Evolutionary conservation across 441 rosid species (phyloP), one percentile per base, ranked within the genome.

Genomic region (Gossypium schwendimanii): DNA sequence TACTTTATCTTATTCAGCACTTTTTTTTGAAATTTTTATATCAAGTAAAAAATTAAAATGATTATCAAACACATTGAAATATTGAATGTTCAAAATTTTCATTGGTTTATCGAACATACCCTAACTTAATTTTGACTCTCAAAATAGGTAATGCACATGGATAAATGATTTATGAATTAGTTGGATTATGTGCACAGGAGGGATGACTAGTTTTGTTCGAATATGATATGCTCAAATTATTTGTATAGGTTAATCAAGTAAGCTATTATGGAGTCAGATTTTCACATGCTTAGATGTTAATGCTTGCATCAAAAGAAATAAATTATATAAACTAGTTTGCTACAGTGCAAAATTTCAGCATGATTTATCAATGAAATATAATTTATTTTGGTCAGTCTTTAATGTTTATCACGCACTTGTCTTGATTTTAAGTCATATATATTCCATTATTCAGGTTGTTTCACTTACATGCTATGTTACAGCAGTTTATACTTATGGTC

Each of bases 141-240:
- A 20, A 63, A 20, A 24, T 20, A 18, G 17, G 52, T 20, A 20
- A 18, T 52, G 11, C 3, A 4, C 18, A 44, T 11, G 36, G 18
- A 45, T 23, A 63, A 41, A 63, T 41, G 10, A 41, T 63, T 41
- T 63, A 5, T 6, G 17, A 63, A 63, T 41, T 21, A 44, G 17
- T 12, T 11, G 53, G 68, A 39, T 63, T 10, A 41, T 18, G 28
- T 63, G 28, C 52, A 39, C 14, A 17, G 28, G 52, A 63, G 41
- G 52, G 52, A 41, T 11, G 28, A 63, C 15, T 63, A 39, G n/a
- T 20, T 63, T 20, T 39, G 15, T 45, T 39, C 12, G 8, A 41
- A 39, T 63, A 20, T 33, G 66, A 15, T 62, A 61, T 31, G 66
- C 66, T 61, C 66, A 61, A 33, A 33, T 62, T 33, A 62, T 45